phyloP scores from a whole-genome alignment of 768 basidiomycete genomes.

The Phylloporus sp. region DNA sequence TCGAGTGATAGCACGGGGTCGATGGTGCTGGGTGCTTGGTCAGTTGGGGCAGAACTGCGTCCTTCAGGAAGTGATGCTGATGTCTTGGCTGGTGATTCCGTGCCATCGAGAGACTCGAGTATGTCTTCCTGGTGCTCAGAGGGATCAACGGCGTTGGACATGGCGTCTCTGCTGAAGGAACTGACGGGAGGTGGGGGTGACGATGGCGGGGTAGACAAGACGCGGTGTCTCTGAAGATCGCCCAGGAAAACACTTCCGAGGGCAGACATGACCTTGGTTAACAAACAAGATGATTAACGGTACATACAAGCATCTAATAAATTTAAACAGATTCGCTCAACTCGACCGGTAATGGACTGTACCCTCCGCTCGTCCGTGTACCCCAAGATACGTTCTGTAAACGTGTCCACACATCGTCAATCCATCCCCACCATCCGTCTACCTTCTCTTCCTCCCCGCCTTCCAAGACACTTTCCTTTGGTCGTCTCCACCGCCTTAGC shows the following conservation, averaged over 20 bases:
- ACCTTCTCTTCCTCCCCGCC: slow-evolving; percentile 39
- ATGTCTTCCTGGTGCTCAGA: slow-evolving; percentile 15
- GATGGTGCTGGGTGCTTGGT: slow-evolving; percentile 33
- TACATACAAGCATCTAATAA: not conserved
- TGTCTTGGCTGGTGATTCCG: slow-evolving; percentile 17
- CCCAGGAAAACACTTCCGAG: slow-evolving; percentile 82
- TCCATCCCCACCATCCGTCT: slow-evolving; percentile 25
- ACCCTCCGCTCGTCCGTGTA: slow-evolving; percentile 53
- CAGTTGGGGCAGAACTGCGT: slow-evolving; percentile 1
- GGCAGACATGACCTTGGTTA: slow-evolving; percentile 40
- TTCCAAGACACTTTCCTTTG: slow-evolving; percentile 66
- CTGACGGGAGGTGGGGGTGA: slow-evolving; percentile 38
- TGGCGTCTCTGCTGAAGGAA: slow-evolving; percentile 6
- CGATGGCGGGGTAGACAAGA: slow-evolving; percentile 55
- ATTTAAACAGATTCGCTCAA: slow-evolving; percentile 39
- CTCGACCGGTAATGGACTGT: slow-evolving; percentile 71
- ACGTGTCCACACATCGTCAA: slow-evolving; percentile 31
- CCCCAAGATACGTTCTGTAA: slow-evolving; percentile 41
- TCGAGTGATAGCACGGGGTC: slow-evolving; percentile 69
- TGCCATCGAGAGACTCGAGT: slow-evolving; percentile 21
- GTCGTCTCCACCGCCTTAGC: slow-evolving; percentile 80
- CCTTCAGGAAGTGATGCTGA: slow-evolving; percentile 4
- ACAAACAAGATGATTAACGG: not conserved
- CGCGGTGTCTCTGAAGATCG: slow-evolving; percentile 64
- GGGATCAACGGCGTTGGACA: slow-evolving; percentile 12